Percentiles rank a stretch among this genome's conserved stretches.
These are phyloP conservation scores for Penstemon davidsonii DNA, from an alignment of 257 asterid species.

Conservation along the genomic window DNA sequence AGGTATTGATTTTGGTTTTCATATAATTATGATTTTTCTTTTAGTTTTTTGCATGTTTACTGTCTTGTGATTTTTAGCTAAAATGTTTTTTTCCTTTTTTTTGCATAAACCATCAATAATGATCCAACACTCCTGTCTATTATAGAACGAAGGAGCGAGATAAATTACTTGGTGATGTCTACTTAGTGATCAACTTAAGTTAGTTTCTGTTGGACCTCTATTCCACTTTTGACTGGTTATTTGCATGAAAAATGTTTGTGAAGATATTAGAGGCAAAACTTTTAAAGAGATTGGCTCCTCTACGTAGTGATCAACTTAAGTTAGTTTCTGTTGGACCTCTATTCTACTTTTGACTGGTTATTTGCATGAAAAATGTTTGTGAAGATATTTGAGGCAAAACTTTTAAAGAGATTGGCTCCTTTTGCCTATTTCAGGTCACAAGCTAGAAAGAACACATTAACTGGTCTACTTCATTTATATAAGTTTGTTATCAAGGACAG, in stretches of 20 bases:
- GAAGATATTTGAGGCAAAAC: neutral
- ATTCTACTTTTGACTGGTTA: neutral
- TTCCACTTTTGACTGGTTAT: neutral
- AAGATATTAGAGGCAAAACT: neutral
- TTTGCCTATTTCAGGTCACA: neutral
- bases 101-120: too few species aligned
- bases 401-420: neutral
- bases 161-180: constrained; percentile 1
- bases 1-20: constrained; percentile 46
- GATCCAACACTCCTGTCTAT: too few species aligned
- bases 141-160: neutral
- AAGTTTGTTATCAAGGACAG: neutral
- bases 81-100: too few species aligned
- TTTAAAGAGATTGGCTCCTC: neutral
- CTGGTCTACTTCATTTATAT: neutral
- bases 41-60: neutral
- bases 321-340: neutral
- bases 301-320: neutral
- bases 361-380: neutral
- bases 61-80: neutral
- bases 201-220: neutral
- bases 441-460: too few species aligned
- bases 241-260: neutral
- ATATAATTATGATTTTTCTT: neutral
- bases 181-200: neutral